Percentiles rank a stretch among this genome's conserved stretches.
These are phyloP conservation scores for Vitis hybrid DNA, from an alignment of 177 flowering plant species.

Conservation along the genomic window DNA sequence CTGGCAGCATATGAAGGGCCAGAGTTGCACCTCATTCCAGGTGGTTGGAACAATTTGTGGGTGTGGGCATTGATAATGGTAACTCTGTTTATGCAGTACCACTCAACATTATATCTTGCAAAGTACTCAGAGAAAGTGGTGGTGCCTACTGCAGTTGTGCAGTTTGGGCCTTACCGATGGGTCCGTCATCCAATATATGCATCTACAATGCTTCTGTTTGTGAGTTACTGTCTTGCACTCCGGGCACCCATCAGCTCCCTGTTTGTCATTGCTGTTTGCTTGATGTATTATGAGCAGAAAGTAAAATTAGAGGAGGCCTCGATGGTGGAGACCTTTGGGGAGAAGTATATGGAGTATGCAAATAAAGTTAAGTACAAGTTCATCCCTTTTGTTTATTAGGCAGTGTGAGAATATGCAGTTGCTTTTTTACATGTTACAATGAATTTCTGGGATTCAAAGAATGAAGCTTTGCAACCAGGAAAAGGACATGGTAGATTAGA, in stretches of 20 bases:
- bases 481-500: neutral
- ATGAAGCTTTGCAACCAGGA: neutral
- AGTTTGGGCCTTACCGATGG: constrained; percentile 90
- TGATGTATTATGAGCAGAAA: constrained; percentile 67
- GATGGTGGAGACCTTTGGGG: constrained; percentile 75
- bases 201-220: constrained; percentile 70
- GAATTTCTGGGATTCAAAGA: neutral
- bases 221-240: constrained; percentile 60
- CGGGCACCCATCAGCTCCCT: constrained; percentile 70
- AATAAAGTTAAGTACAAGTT: constrained; percentile 73
- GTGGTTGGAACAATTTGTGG: constrained; percentile 64
- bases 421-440: neutral
- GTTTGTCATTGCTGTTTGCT: constrained; percentile 52
- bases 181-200: constrained; percentile 90
- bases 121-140: constrained; percentile 88
- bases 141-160: constrained; percentile 80
- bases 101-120: constrained; percentile 67
- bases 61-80: constrained; percentile 62
- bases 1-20: constrained; percentile 88
- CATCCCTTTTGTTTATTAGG: constrained; percentile 77
- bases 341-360: constrained; percentile 57
- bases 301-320: constrained; percentile 70
- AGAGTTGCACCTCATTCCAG: constrained; percentile 66
- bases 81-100: constrained; percentile 66
- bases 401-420: constrained; percentile 12